phyloP scores from a whole-genome alignment of 352 stramenopile species.

The Phytophthora pseudosyringae region DNA sequence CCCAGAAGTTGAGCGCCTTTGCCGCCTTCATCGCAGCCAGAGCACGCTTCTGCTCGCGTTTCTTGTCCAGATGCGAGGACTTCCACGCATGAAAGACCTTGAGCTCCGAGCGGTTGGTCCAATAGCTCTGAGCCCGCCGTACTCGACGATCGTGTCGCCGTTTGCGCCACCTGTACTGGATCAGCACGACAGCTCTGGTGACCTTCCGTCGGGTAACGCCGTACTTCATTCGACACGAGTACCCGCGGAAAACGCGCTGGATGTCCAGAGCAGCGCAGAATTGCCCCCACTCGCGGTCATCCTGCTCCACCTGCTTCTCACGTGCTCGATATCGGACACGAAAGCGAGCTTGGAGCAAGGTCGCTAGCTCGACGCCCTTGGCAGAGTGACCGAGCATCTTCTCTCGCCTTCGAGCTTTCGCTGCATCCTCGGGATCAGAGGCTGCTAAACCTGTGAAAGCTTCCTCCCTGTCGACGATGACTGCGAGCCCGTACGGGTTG shows the following conservation, averaged over 20 bases:
- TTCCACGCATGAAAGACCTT: slow-evolving; percentile 71
- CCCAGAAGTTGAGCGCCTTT: slow-evolving; percentile 72
- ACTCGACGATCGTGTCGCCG: slow-evolving; percentile 51
- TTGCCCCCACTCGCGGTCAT: slow-evolving; percentile 46
- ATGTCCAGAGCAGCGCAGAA: slow-evolving; percentile 69
- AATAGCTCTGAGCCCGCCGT: slow-evolving; percentile 61
- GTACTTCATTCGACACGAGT: slow-evolving; percentile 48
- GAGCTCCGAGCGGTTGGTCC: slow-evolving; percentile 58
- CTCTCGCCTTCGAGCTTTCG: slow-evolving; percentile 49
- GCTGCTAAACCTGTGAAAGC: slow-evolving; percentile 56
- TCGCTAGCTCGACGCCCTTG: slow-evolving; percentile 36
- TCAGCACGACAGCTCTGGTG: slow-evolving; percentile 47
- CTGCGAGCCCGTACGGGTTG: slow-evolving; percentile 53
- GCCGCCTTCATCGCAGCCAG: slow-evolving; percentile 39
- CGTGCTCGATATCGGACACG: slow-evolving; percentile 34
- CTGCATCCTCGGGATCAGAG: slow-evolving; percentile 40
- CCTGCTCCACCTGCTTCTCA: slow-evolving; percentile 26
- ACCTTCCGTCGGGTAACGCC: slow-evolving; percentile 42
- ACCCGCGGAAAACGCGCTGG: slow-evolving; percentile 60
- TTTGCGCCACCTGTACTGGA: slow-evolving; percentile 71
- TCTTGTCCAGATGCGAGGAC: slow-evolving; percentile 14
- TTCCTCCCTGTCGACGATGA: slow-evolving; percentile 55
- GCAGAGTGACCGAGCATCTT: slow-evolving; percentile 14
- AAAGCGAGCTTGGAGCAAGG: slow-evolving; percentile 56
- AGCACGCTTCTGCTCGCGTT: slow-evolving; percentile 34